phyloP scores from a whole-genome alignment of 2,329 filamentous ascomycete genomes.

The Colletotrichum viniferum region DNA sequence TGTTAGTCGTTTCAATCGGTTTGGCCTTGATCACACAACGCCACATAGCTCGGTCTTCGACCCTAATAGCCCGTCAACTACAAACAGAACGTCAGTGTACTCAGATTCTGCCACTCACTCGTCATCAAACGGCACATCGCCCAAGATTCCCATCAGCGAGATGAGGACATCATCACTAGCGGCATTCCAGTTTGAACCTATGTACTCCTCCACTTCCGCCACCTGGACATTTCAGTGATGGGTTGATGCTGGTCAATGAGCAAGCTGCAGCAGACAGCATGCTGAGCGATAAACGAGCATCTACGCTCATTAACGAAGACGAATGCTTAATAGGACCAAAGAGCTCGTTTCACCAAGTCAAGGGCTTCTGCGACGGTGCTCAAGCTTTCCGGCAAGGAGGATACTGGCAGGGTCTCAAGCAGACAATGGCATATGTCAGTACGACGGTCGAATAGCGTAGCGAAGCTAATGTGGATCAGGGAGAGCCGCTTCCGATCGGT shows the following conservation, averaged over 20 bases:
- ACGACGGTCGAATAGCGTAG: not conserved
- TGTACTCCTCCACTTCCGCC: not conserved
- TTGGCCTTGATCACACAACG: not conserved
- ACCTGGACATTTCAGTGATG: not conserved
- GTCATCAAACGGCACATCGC: not conserved
- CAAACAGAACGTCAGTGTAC: conserved; percentile 13
- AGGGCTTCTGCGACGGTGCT: conserved; percentile 44
- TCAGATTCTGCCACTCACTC: not conserved
- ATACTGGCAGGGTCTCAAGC: conserved; percentile 39
- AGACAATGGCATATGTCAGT: conserved; percentile 23
- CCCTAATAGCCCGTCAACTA: conserved; percentile 9
- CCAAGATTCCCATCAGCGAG: not conserved
- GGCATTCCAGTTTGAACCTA: not conserved
- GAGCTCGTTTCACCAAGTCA: conserved; percentile 38
- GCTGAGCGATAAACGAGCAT: not conserved
- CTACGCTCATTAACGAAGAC: not conserved
- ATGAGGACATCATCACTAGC: not conserved
- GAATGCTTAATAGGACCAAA: conserved; percentile 31
- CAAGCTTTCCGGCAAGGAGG: conserved; percentile 37
- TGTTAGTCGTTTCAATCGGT: not conserved
- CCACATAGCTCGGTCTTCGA: conserved; percentile 6
- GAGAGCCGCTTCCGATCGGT: conserved; percentile 22
- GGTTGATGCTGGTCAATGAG: conserved; percentile 19
- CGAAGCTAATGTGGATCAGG: conserved; percentile 12
- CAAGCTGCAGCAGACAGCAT: not conserved